Evolutionary conservation across 208 protist genomes (phyloP), one percentile per base, ranked within the genome.

Genomic region (Histomonas meleagridis): DNA sequence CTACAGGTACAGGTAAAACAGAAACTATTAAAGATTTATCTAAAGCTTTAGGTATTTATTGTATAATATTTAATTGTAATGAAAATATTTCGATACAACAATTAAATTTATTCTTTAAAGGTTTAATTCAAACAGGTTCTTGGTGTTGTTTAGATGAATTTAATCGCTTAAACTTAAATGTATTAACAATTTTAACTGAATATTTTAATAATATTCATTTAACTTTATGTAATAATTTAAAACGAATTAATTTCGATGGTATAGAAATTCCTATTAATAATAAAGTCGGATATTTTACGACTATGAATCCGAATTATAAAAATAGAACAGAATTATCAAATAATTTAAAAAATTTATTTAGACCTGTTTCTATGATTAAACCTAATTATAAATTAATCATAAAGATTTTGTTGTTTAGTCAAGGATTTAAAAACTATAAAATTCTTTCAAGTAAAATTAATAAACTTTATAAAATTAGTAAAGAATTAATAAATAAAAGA

Each of bases 261-360:
- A 95, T 96, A 14, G 94, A 96, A 92, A 98, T 99, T 51, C 94
- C 95, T 28, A 95, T 99, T 81, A 96, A 97, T 1, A 91, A 93
- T 3, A 97, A 96, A 35, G 98, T 96, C 93, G 97, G 97, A 92
- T 96, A 96, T 53, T 99, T 99, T 94, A 97, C 99, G 93, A 99
- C 98, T 7, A 99, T 99, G 98, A 99, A 99, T 93, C 98, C 98
- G 21, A 97, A 97, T 78, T 99, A 99, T 95, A 97, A 97, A 40
- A 98, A 98, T 5, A 96, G 98, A 90, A 98, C 97, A 14, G 97
- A 99, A 95, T 96, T 99, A 78, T 97, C 98, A 21, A 97, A 98
- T 94, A 98, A 99, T 94, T 93, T 99, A n/a, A 98, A 98, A 57
- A 92, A 91, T 35, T 96, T 99, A 3, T 99, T 98, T 94, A 96